Evolutionary conservation across 306 rosid genomes (phyloP).

Genomic region (Corylus heterophylla): DNA sequence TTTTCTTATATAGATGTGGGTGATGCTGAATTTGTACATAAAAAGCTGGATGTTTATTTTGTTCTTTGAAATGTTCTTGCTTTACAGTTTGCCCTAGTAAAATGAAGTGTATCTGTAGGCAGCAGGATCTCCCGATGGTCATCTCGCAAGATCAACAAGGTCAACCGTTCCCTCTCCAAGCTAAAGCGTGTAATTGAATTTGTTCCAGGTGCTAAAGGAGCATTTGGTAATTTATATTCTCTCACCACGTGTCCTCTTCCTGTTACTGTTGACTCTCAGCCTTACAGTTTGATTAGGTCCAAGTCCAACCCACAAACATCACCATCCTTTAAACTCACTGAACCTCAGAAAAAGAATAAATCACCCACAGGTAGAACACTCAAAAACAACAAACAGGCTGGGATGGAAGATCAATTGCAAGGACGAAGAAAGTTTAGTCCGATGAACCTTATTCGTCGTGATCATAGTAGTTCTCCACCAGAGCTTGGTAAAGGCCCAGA

Average conservation of each 20-base stretch:
- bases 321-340: conserved; percentile 35
- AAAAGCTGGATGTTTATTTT: not conserved
- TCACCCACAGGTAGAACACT: conserved; percentile 36
- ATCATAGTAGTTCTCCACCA: conserved; percentile 30
- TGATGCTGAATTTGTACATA: conserved; percentile 8
- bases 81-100: conserved; percentile 91
- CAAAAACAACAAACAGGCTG: conserved; percentile 36
- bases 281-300: conserved; percentile 39
- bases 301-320: conserved; percentile 40
- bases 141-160: conserved; percentile 88
- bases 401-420: conserved; percentile 43
- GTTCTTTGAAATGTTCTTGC: conserved; percentile 25
- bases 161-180: conserved; percentile 74
- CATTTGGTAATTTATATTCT: conserved; percentile 54
- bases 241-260: conserved; percentile 53
- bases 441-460: conserved; percentile 34
- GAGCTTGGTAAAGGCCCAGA: conserved; percentile 36
- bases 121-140: conserved; percentile 92
- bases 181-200: conserved; percentile 80
- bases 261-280: conserved; percentile 44
- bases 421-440: conserved; percentile 37
- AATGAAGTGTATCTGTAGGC: conserved; percentile 93
- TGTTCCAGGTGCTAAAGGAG: conserved; percentile 81
- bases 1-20: conserved; percentile 8
- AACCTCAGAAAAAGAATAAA: conserved; percentile 46